Evolutionary conservation across 768 basidiomycete genomes (phyloP), one percentile per base, ranked within the genome.

Genomic region (Tricholoma hemisulphureum): DNA sequence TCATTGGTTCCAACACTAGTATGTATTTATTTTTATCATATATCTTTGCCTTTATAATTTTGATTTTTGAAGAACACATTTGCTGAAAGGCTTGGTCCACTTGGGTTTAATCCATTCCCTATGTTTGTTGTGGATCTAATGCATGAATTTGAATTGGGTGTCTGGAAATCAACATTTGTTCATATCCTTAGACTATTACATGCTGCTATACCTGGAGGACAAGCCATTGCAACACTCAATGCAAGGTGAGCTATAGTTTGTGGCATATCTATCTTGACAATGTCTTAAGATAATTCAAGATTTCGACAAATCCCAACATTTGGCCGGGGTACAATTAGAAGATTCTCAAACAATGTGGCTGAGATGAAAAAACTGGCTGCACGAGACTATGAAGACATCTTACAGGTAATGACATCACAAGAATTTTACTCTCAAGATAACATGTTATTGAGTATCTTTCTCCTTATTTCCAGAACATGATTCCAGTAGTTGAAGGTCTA

Each of bases 71-170:
- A 52, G 51, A 52, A 52, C 37, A 34, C 32, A 1, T 52, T 32
- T 18, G 28, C 41, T 6, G 23, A 37, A 9, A 31, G n/a, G 20
- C 32, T 52, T 21, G 32, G 3, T 14, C 1, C 0, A 16, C 14
- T 52, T 21, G 5, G 58, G 3, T 65, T 74, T 45, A 56, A 75
- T 26, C 49, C 73, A 2, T 72, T 66, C 45, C 16, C 13, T 3
- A 59, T 74, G 41, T 56, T 75, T 0, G 69, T 71, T 0, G 65
- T 71, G 13, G 76, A 79, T 52, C 54, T 75, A 1, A 62, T 78
- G 62, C 77, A 77, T 54, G 76, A 77, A 55, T 61, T 74, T 53
- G 73, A 76, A 41, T 58, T 76, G 0, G 68, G n/a, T n/a, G n/a
- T 74, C 1, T 77, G 74, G 72, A 77, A 75, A 43, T 59, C 63